Evolutionary conservation across 2,329 filamentous ascomycete genomes (phyloP), one percentile per base, ranked within the genome.

Genomic region (Orbilia brochopaga): DNA sequence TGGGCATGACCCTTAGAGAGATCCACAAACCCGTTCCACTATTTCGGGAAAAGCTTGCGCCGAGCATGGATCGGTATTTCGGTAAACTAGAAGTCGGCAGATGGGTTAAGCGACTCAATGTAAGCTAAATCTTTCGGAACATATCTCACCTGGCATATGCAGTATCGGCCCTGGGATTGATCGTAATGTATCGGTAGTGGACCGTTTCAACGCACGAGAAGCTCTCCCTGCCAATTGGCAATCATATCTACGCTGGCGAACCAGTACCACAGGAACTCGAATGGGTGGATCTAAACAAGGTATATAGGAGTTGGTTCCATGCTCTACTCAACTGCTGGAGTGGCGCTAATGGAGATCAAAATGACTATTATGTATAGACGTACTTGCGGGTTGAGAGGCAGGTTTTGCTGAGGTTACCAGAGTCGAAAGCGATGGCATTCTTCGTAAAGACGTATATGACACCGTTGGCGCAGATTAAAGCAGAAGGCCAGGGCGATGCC

Each of bases 401-500:
- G 75, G 83, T 83, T 0, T 74, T 85, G 30, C 83, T 80, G 1
- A 80, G 84, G 1, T 79, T 86, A 6, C 83, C 83, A 0, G 75
- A 79, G 63, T 83, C 81, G 0, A 76, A 76, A 1, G 81, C 82
- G 0, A 76, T 85, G 1, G 75, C 85, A 11, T 86, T 86, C 76
- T 83, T 83, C 8, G 84, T 86, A 79, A 85, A 85, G 78, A 85
- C 84, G 0, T 84, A 84, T 65, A 66, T 85, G 15, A 85, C 84
- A 55, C 81, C 82, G 0, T 67, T 86, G 0, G 69, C 76, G 7
- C 79, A 84, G 1, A 80, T 86, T 75, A 85, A 82, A 74, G 79
- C 76, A 0, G 84, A 85, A 54, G 83, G 82, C 0, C 76, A 81
- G 0, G 84, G 83, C 1, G 59, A 74, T n/a, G 73, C 69, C 0